Evolutionary conservation across 495 filamentous ascomycete species (phyloP).

Genomic region (Aspergillus nanangensis): DNA sequence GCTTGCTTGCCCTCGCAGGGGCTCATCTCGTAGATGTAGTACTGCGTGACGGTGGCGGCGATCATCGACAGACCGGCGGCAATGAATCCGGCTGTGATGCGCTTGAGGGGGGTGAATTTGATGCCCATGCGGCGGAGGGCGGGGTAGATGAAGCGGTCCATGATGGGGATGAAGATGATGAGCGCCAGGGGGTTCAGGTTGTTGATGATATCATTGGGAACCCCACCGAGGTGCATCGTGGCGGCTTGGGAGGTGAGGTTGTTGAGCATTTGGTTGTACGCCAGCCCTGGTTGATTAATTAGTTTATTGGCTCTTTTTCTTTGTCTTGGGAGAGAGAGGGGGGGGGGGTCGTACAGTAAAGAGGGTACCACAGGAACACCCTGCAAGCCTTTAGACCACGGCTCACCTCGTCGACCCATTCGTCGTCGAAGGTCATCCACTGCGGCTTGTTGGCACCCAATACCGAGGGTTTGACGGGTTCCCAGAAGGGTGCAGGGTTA

Average conservation of each 20-base stretch:
- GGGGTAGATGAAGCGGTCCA: conserved; percentile 67
- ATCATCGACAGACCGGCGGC: conserved; percentile 59
- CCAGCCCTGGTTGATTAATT: conserved; percentile 42
- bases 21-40: conserved; percentile 64
- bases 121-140: conserved; percentile 55
- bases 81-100: conserved; percentile 65
- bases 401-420: conserved; percentile 67
- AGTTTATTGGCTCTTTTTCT: neutral
- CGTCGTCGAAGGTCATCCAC: conserved; percentile 74
- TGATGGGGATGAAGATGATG: conserved; percentile 75
- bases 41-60: conserved; percentile 59
- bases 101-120: conserved; percentile 69
- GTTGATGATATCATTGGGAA: conserved; percentile 74
- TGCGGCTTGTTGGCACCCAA: conserved; percentile 31
- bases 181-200: conserved; percentile 75
- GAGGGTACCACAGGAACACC: conserved; percentile 65
- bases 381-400: conserved; percentile 66
- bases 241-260: conserved; percentile 75
- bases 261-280: conserved; percentile 57
- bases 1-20: conserved; percentile 54
- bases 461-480: conserved; percentile 60
- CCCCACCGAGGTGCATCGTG: conserved; percentile 62
- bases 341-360: conserved; percentile 46
- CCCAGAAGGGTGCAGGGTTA: conserved; percentile 53
- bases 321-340: neutral